These are phyloP conservation scores for Ensete glaucum DNA, from an alignment of 176 grass and related monocot genomes.

Conservation along the genomic window DNA sequence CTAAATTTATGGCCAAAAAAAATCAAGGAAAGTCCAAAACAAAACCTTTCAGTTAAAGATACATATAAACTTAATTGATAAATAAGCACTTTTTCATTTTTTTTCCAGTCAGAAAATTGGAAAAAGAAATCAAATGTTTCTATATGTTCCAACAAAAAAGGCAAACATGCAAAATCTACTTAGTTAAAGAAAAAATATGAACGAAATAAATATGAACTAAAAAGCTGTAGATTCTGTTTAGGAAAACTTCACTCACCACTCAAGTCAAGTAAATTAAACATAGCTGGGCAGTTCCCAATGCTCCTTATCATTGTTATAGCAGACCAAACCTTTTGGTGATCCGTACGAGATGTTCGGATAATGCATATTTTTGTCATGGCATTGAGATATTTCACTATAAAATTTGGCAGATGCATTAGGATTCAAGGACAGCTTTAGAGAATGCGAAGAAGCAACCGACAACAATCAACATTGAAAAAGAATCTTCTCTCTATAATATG, in stretches of 20 bases:
- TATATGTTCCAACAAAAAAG: not conserved
- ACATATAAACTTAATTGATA: too few species aligned
- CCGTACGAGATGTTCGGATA: slow-evolving; percentile 47
- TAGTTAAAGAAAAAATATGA: not conserved
- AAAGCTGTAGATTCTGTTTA: not conserved
- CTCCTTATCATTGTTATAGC: slow-evolving; percentile 53
- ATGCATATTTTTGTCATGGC: slow-evolving; percentile 59
- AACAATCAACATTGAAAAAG: not conserved
- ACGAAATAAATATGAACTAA: not conserved
- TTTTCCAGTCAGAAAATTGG: too few species aligned
- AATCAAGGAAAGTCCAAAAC: too few species aligned
- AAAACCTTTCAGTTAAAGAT: too few species aligned
- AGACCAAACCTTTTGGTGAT: slow-evolving; percentile 61
- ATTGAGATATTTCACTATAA: slow-evolving; percentile 81
- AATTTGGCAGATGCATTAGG: slow-evolving; percentile 2
- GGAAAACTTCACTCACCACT: slow-evolving; percentile 41
- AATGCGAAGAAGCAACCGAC: not conserved
- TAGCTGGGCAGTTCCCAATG: slow-evolving; percentile 49
- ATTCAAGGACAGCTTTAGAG: not conserved
- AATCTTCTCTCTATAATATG: too few species aligned
- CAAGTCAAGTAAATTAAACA: slow-evolving; percentile 64
- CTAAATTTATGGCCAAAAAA: too few species aligned
- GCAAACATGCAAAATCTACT: not conserved
- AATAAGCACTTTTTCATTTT: too few species aligned
- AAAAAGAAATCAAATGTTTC: too few species aligned